Evolutionary conservation across 2,329 filamentous ascomycete species (phyloP).

Genomic region (Fusarium nematophilum): DNA sequence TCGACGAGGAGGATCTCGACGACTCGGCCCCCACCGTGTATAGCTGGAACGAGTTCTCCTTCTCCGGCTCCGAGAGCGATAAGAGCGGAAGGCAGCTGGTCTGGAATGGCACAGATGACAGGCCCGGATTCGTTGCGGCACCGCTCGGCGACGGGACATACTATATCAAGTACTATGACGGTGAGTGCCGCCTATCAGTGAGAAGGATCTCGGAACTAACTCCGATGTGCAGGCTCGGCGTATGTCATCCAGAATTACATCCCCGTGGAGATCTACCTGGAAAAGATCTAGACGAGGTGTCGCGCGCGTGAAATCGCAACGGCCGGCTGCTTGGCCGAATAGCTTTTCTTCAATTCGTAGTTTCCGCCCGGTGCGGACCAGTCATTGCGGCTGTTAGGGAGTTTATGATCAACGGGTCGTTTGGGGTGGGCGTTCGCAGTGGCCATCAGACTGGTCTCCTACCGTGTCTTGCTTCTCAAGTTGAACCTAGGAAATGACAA

Average conservation of each 20-base stretch:
- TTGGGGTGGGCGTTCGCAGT: not conserved
- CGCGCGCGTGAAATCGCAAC: not conserved
- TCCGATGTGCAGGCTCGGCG: conserved; percentile 3
- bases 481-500: not conserved
- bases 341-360: not conserved
- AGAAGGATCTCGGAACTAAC: not conserved
- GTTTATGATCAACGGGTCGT: not conserved
- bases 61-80: not conserved
- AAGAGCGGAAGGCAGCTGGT: conserved; percentile 5
- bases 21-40: conserved; percentile 1
- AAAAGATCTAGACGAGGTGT: not conserved
- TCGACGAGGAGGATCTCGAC: not conserved
- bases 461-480: not conserved
- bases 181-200: not conserved
- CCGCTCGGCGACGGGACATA: not conserved
- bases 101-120: not conserved
- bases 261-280: conserved; percentile 17
- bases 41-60: conserved; percentile 18
- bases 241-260: conserved; percentile 15
- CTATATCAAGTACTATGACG: conserved; percentile 26
- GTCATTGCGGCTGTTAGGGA: not conserved
- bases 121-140: conserved; percentile 27
- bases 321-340: not conserved
- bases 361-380: not conserved
- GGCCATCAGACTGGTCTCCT: not conserved